Base-by-base conservation (phyloP, 83 land plant species). In the Picea abies region DNA sequence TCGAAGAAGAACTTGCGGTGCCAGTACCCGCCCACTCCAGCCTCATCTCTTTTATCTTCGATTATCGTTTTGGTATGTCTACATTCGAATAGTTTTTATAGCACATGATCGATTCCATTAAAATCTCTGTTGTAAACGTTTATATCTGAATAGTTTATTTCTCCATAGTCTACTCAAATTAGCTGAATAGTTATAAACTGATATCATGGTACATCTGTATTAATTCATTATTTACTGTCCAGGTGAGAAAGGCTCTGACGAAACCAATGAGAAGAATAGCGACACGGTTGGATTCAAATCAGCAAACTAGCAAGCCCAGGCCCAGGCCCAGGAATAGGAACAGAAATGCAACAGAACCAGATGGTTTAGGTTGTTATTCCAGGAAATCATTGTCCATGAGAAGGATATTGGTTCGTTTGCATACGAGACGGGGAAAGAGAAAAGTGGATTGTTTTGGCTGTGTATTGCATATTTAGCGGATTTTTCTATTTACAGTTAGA, bases 391-490 rank as follows among this genome's bases (percentile, higher is more conserved):
- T 47, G 22, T 72, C 76, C 23, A 72, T 47, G 52, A 47, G 41
- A 41, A 72, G 41, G 76, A n/a, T 72, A 20, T 20, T 72, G 25
- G n/a, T 39, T 41, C 52, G 52, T 35, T 47, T 72, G 11, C 76
- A 37, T 72, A 37, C 76, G n/a, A 72, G 76, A 16, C 52, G 20
- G 12, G n/a, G 76, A 19, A 72, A 72, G 52, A 72, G 76, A 37
- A 39, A 39, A 20, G 2, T 72, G 23, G 76, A 72, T 72, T 72
- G 76, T 47, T 72, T 72, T 72, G 76, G 76, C 11, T 72, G 76
- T 72, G 76, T 72, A 41, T 11, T 72, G 4, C 76, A 72, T 41
- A 72, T 72, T 20, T 72, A 41, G 52, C 20, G 10, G 23, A 41
- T 49, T 8, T 8, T 6, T 41, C 5, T 5, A 41, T 41, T 6